Evolutionary conservation across 345 rosid genomes (phyloP).

Genomic region (Gossypioides kirkii): DNA sequence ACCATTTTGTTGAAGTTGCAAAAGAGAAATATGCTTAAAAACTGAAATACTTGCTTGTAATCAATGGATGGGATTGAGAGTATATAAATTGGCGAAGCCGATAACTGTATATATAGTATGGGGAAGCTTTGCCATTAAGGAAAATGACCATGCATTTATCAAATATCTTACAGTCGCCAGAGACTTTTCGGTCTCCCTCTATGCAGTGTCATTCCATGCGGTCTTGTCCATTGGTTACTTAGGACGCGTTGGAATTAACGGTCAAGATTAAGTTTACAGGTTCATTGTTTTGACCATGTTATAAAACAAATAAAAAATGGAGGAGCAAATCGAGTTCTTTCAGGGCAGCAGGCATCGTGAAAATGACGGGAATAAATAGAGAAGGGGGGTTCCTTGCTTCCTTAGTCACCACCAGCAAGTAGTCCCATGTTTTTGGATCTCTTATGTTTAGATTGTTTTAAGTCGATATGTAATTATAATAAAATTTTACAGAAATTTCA

Average conservation of each 20-base stretch:
- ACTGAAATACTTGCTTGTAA: neutral
- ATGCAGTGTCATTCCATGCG: neutral
- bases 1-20: slow-evolving; percentile 7
- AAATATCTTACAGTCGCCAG: neutral
- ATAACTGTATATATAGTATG: neutral
- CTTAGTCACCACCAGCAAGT: no score
- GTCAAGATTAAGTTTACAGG: neutral
- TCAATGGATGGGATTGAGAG: neutral
- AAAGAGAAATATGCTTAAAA: neutral
- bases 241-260: neutral
- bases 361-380: neutral
- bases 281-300: neutral
- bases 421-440: no score
- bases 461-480: no score
- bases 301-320: neutral
- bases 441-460: no score
- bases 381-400: no score
- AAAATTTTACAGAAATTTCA: no score
- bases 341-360: neutral
- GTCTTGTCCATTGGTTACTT: neutral
- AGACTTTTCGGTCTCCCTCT: neutral
- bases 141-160: neutral
- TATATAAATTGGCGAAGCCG: neutral
- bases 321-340: neutral
- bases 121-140: slow-evolving; percentile 16